These are phyloP conservation scores for Pseudopyricularia javanii DNA, from an alignment of 2,329 filamentous ascomycete genomes.

Conservation along the genomic window DNA sequence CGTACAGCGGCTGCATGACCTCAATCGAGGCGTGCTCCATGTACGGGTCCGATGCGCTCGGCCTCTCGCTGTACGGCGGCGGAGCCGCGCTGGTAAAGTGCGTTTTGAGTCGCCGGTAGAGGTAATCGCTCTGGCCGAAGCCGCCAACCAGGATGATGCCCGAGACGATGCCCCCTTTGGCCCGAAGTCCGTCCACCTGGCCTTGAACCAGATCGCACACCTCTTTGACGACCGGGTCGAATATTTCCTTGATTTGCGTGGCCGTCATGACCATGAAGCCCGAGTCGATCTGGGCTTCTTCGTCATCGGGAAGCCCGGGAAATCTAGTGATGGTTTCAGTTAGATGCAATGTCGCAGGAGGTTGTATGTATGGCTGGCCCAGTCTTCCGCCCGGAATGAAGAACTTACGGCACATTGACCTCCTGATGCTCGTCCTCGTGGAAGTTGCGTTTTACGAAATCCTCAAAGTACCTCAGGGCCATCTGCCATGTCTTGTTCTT, in stretches of 20 bases:
- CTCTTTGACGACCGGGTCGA: slow-evolving; percentile 59
- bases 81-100: slow-evolving; percentile 51
- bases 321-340: slow-evolving; percentile 31
- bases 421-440: slow-evolving; percentile 67
- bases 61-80: slow-evolving; percentile 55
- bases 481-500: slow-evolving; percentile 72
- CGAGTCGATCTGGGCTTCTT: slow-evolving; percentile 61
- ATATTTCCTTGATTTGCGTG: slow-evolving; percentile 59
- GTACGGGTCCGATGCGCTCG: slow-evolving; percentile 27
- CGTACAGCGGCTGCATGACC: slow-evolving; percentile 72
- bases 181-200: slow-evolving; percentile 50
- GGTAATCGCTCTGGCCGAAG: slow-evolving; percentile 68
- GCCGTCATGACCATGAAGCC: slow-evolving; percentile 65
- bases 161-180: slow-evolving; percentile 49
- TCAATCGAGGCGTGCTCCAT: slow-evolving; percentile 48
- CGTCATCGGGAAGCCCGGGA: slow-evolving; percentile 63
- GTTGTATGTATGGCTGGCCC: no score
- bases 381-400: not conserved
- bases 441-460: slow-evolving; percentile 77
- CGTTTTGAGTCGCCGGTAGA: slow-evolving; percentile 57
- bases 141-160: slow-evolving; percentile 76
- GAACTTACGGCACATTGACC: slow-evolving; percentile 57
- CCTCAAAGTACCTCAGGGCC: slow-evolving; percentile 69
- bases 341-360: not conserved
- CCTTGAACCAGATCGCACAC: slow-evolving; percentile 57